Evolutionary conservation across 2,329 filamentous ascomycete genomes (phyloP), one percentile per base, ranked within the genome.

Genomic region (Aspergillus sojae): DNA sequence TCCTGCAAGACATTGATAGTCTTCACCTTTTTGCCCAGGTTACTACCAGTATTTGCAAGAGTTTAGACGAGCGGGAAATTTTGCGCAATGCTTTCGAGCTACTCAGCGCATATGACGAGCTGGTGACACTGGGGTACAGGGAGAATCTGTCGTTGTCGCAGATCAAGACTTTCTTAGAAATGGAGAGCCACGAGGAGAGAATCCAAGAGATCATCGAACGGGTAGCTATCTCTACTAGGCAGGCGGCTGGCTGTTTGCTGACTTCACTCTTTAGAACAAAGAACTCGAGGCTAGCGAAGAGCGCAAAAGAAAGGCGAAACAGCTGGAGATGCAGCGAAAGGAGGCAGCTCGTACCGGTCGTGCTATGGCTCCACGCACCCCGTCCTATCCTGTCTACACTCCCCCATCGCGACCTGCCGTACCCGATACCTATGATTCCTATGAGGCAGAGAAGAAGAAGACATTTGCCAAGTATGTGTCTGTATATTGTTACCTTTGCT

Each of bases 161-260:
- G 82, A 99, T 99, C 84, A 97, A 96, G 86, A 97, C 95, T 2
- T 99, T 99, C 85, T 81, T 99, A 71, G 96, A 98, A 76, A 99
- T 99, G 95, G 95, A 99, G 80, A 95, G 91, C 80, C 95, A 99
- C 75, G 96, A 99, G 81, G 95, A 99, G 85, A 89, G 95, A 76
- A 98, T 99, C 71, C 95, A 99, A 80, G 95, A 97, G 77, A 99
- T 97, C 67, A 97, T 97, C 75, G 93, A 93, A 66, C 86, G 93
- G 77, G 91, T 94, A 88, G 67, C 57, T 66, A 55, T 62, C 46
- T 50, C 45, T 61, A 73, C 79, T 46, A 78, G 54, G 32, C 39
- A 23, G 39, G 52, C n/a, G 58, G 43, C 45, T 57, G 28, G 28
- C 28, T 28, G 30, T 30, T 60, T 58, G 63, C 72, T 79, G 59